Evolutionary conservation across 2,329 filamentous ascomycete genomes (phyloP).

Genomic region (Ustulina deusta): DNA sequence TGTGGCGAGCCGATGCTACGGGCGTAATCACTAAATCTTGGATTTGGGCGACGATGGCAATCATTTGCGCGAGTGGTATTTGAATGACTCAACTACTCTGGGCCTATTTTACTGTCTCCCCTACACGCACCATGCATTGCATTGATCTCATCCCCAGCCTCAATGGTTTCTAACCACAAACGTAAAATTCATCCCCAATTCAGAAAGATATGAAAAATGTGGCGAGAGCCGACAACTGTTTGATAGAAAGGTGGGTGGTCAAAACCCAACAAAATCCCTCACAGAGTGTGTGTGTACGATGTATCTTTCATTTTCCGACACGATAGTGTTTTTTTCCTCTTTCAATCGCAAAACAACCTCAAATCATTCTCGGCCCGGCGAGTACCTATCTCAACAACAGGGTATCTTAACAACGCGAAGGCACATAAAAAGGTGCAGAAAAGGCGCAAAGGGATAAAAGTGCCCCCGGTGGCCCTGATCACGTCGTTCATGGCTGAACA

Average conservation of each 20-base stretch:
- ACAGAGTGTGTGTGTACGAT: conserved; percentile 27
- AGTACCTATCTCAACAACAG: conserved; percentile 45
- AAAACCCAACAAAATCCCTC: conserved; percentile 41
- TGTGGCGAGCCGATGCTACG: neutral
- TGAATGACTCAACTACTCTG: conserved; percentile 15
- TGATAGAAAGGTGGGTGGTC: conserved; percentile 31
- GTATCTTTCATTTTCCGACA: conserved; percentile 35
- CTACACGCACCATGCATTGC: conserved; percentile 34
- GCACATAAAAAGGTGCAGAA: conserved; percentile 36
- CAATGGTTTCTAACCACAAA: conserved; percentile 28
- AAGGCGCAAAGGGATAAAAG: conserved; percentile 32
- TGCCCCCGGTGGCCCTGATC: conserved; percentile 36
- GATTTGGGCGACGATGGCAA: neutral
- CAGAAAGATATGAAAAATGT: conserved; percentile 38
- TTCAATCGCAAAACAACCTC: conserved; percentile 36
- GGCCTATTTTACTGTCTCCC: conserved; percentile 11
- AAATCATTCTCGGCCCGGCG: conserved; percentile 42
- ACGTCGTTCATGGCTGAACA: conserved; percentile 24
- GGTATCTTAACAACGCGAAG: conserved; percentile 44
- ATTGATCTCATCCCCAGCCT: conserved; percentile 27
- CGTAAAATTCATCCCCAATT: conserved; percentile 32
- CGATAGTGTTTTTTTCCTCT: conserved; percentile 33
- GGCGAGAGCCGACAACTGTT: conserved; percentile 37
- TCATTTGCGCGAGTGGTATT: conserved; percentile 16
- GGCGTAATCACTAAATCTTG: neutral